Conservation (phyloP, 352 stramenopile species). For the Blastocystis sp. region DNA sequence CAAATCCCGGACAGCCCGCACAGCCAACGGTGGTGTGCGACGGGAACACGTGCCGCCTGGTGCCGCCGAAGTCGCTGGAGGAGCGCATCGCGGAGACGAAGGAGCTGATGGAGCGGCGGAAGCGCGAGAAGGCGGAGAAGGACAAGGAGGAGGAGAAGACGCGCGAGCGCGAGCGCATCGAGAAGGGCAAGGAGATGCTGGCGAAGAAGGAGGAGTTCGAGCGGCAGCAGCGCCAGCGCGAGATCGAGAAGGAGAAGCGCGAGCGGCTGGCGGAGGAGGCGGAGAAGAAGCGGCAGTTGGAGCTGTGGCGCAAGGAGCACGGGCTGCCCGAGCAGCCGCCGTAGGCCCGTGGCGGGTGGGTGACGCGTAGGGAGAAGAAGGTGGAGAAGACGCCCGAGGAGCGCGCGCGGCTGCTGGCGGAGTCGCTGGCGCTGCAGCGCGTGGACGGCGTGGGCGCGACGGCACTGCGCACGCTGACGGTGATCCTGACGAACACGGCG, state of each 20-base stretch:
- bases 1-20: background rate
- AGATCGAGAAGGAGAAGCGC: conserved; percentile 42
- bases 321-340: background rate
- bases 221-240: background rate
- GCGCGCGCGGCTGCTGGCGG: conserved; percentile 13
- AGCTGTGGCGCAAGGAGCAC: conserved; percentile 51
- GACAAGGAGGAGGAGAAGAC: conserved; percentile 20
- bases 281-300: conserved; percentile 48
- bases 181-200: conserved; percentile 35
- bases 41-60: conserved; percentile 28
- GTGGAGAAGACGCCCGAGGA: conserved; percentile 52
- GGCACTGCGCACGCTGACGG: conserved; percentile 8
- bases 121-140: background rate
- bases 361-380: background rate
- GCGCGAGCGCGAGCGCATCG: conserved; percentile 38
- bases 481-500: conserved; percentile 37
- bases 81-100: conserved; percentile 11
- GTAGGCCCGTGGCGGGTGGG: background rate
- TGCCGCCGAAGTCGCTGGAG: conserved; percentile 4
- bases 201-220: conserved; percentile 21
- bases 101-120: background rate
- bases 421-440: conserved; percentile 32
- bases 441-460: background rate
- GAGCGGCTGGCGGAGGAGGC: conserved; percentile 26
- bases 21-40: conserved; percentile 33